A percentile compares a stretch with the other conserved stretches of the same genome.
phyloP scores from a whole-genome alignment of 169 alveolate genomes.

The Eimeria necatrix region DNA sequence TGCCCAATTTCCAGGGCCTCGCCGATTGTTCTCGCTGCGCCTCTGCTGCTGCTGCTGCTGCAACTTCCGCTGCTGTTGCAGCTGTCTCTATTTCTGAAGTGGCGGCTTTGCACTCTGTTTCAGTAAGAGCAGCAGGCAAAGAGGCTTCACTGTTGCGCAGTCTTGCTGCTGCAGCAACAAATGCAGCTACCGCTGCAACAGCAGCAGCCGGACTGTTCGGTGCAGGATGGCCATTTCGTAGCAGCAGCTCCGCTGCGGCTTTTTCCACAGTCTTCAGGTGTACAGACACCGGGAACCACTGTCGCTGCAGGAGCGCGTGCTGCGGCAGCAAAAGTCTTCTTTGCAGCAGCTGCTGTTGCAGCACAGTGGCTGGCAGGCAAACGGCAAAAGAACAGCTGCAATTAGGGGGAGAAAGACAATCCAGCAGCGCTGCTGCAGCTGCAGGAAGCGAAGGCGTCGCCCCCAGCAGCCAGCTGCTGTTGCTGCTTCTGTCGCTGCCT shows the following conservation, averaged over 20 bases:
- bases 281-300: slow-evolving; percentile 58
- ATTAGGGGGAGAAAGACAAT: slow-evolving; percentile 9
- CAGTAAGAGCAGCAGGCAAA: neutral
- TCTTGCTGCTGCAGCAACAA: slow-evolving; percentile 50
- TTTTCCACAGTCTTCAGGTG: slow-evolving; percentile 18
- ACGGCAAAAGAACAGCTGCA: slow-evolving; percentile 46
- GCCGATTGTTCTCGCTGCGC: neutral
- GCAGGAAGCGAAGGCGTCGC: slow-evolving; percentile 47
- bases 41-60: slow-evolving; percentile 32
- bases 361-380: slow-evolving; percentile 17
- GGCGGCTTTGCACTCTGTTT: neutral
- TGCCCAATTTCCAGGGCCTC: slow-evolving; percentile 13
- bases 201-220: slow-evolving; percentile 60
- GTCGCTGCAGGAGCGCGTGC: slow-evolving; percentile 66
- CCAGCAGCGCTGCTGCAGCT: slow-evolving; percentile 27
- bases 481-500: slow-evolving; percentile 8
- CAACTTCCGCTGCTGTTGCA: neutral
- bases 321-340: slow-evolving; percentile 33
- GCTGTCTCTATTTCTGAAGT: neutral
- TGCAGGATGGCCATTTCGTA: neutral
- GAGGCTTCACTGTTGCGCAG: neutral
- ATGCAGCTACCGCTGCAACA: slow-evolving; percentile 69
- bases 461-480: slow-evolving; percentile 69
- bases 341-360: slow-evolving; percentile 55
- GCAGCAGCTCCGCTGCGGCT: slow-evolving; percentile 67